Base-by-base conservation (phyloP, 495 filamentous ascomycete species). In the Talaromyces liani region DNA sequence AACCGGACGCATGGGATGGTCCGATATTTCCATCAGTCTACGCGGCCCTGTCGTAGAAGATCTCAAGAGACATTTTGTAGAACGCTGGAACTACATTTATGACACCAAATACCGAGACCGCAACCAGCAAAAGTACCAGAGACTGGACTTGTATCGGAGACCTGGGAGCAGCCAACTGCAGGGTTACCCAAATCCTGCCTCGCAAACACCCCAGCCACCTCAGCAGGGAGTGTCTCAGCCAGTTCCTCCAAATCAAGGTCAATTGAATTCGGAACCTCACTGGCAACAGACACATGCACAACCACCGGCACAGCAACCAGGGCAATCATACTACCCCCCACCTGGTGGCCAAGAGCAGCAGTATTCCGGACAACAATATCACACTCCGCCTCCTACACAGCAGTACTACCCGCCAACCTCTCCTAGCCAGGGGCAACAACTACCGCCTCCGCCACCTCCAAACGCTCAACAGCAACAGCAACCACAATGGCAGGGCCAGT, bases 31-130 rank as follows among this genome's bases (percentile, higher is more conserved):
- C 31, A 77, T 98, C 33, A 91, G 88, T 63, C 68, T 98, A 27
- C 82, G 80, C n/a, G 93, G 93, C 0, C 89, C 89, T 0, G 88
- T 88, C 10, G 87, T 95, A 0, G 80, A 89, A 60, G 93, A 91
- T 69, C 77, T 98, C 18, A 80, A 84, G 20, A 79, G 80, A 2
- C 91, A 97, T 69, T 98, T 98, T 68, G 80, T 87, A 12, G 86
- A 96, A 66, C 80, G 93, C 64, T 98, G 93, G 93, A 96, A 97
- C 75, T 97, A 90, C 71, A 94, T 98, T 62, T 96, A 86, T 63
- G 80, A 87, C 57, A 82, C 86, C 56, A 98, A 97, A 73, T 98
- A 98, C 70, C 75, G 80, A 62, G 80, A 83, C 29, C 82, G 86
- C 20, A 82, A 89, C 58, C 77, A 87, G 22, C 70, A 77, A 12